phyloP scores from a whole-genome alignment of 1,284 basidiomycete species.

The Ustilago loliicola region DNA sequence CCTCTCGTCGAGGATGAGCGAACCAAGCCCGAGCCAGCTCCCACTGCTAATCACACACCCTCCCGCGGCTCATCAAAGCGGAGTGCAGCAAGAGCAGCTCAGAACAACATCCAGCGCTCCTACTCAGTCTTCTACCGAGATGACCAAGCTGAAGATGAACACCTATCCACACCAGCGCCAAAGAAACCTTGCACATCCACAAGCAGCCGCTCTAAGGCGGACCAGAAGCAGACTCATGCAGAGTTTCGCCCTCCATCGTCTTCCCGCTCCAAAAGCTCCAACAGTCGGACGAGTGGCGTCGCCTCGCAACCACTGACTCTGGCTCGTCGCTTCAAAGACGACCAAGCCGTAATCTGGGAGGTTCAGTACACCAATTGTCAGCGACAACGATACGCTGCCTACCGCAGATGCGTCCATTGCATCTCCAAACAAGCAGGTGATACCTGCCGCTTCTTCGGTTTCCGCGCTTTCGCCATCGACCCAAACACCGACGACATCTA shows the following conservation, averaged over 20 bases:
- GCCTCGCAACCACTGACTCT: background rate
- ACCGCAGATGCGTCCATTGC: constrained; percentile 43
- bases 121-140: constrained; percentile 14
- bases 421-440: constrained; percentile 31
- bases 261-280: background rate
- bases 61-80: constrained; percentile 25
- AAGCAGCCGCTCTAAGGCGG: background rate
- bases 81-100: constrained; percentile 32
- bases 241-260: constrained; percentile 2
- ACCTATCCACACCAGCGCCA: background rate
- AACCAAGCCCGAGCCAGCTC: background rate
- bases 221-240: background rate
- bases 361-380: constrained; percentile 24
- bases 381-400: constrained; percentile 9
- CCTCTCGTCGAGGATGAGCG: background rate
- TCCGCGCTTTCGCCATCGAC: constrained; percentile 42
- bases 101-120: constrained; percentile 31
- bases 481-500: constrained; percentile 15
- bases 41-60: background rate
- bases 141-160: background rate
- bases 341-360: constrained; percentile 23
- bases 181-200: constrained; percentile 21
- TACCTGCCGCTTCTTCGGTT: constrained; percentile 42
- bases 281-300: background rate
- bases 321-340: constrained; percentile 18